Conservation (phyloP, 2,329 filamentous ascomycete genomes). For the Aspergillus sp. region DNA sequence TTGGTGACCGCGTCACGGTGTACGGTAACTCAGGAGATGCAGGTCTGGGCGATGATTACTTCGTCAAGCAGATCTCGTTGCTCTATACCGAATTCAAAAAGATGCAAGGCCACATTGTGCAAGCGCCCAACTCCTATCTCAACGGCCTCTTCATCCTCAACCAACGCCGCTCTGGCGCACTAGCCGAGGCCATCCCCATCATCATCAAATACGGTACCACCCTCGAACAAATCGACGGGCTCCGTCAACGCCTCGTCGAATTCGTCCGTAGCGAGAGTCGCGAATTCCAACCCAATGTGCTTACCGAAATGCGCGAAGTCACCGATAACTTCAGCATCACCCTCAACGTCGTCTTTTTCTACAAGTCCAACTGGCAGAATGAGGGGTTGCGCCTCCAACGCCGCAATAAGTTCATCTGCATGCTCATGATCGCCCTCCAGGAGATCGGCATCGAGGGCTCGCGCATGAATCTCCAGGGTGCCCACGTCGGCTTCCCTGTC, state of each 20-base stretch:
- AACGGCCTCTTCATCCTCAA: conserved; percentile 94
- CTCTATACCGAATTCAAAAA: conserved; percentile 98
- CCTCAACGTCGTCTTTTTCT: conserved; percentile 92
- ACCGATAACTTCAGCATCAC: conserved; percentile 78
- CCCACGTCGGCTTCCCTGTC: conserved; percentile 60
- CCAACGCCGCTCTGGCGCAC: conserved; percentile 77
- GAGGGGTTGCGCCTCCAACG: conserved; percentile 82
- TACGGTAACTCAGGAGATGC: conserved; percentile 82
- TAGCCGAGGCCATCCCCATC: conserved; percentile 79
- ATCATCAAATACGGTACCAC: conserved; percentile 85
- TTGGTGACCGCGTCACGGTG: conserved; percentile 84
- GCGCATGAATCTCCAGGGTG: conserved; percentile 63
- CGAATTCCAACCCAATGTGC: conserved; percentile 78
- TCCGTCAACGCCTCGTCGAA: conserved; percentile 72
- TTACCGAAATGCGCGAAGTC: conserved; percentile 75
- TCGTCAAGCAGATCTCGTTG: conserved; percentile 87
- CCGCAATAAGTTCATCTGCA: conserved; percentile 90
- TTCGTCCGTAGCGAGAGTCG: conserved; percentile 82
- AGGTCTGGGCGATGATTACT: conserved; percentile 83
- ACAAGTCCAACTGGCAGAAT: conserved; percentile 96
- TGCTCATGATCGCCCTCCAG: conserved; percentile 79
- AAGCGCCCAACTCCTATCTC: conserved; percentile 88
- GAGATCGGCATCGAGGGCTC: conserved; percentile 81
- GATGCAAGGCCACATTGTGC: conserved; percentile 93
- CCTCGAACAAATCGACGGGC: conserved; percentile 70